Conservation (phyloP, 805 yeast species). For the Saturnispora ahearnii region DNA sequence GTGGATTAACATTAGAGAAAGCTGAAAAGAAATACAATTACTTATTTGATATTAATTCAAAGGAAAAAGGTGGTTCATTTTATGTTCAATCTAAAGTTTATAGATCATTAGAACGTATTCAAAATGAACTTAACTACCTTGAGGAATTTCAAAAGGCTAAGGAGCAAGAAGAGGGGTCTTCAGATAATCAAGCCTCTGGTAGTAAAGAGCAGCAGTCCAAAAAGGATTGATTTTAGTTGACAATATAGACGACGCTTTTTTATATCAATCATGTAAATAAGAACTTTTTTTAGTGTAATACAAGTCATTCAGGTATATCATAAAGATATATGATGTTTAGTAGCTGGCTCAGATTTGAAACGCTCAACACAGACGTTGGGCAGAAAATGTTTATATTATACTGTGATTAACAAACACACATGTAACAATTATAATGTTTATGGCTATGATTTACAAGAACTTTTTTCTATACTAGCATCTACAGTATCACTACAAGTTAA, state of each 20-base stretch:
- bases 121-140: conserved; percentile 60
- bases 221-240: background rate
- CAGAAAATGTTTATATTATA: too few relatives aligned
- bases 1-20: conserved; percentile 46
- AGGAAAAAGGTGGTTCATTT: conserved; percentile 94
- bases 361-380: too few relatives aligned
- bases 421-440: too few relatives aligned
- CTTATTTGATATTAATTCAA: conserved; percentile 79
- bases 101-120: conserved; percentile 87
- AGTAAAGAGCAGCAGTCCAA: background rate
- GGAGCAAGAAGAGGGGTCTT: conserved; percentile 8
- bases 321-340: too few relatives aligned
- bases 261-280: too few relatives aligned
- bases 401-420: too few relatives aligned
- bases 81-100: conserved; percentile 88
- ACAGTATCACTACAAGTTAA: background rate
- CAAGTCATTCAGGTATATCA: background rate
- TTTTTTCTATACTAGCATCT: too few relatives aligned
- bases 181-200: background rate
- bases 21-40: conserved; percentile 67
- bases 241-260: background rate
- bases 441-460: too few relatives aligned
- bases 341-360: too few relatives aligned
- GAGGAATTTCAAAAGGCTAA: conserved; percentile 32
- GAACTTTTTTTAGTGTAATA: background rate